These are phyloP conservation scores for Trichoderma harzianum DNA, from an alignment of 2,329 filamentous ascomycete species.

Conservation along the genomic window DNA sequence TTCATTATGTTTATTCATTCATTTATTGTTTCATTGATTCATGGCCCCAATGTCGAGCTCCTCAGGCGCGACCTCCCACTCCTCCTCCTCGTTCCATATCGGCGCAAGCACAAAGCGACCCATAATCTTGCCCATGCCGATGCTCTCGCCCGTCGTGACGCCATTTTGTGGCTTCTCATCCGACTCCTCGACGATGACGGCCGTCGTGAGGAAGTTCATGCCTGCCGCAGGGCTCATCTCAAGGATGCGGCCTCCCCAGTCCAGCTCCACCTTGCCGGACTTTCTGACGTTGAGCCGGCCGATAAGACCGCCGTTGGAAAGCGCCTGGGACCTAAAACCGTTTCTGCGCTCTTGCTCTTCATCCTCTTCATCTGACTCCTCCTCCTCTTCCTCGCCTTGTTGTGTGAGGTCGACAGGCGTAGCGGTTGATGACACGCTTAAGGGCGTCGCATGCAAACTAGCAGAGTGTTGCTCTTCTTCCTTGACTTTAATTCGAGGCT, in stretches of 20 bases:
- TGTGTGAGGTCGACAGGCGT: slow-evolving; percentile 43
- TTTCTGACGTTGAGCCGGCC: slow-evolving; percentile 59
- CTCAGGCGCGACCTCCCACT: slow-evolving; percentile 47
- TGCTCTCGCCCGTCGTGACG: slow-evolving; percentile 47
- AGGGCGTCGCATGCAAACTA: slow-evolving; percentile 35
- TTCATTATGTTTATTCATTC: neutral
- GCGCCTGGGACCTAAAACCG: slow-evolving; percentile 39
- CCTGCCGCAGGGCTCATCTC: slow-evolving; percentile 51
- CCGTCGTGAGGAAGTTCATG: slow-evolving; percentile 55
- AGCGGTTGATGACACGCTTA: slow-evolving; percentile 5
- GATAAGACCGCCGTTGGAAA: slow-evolving; percentile 54
- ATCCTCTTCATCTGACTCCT: slow-evolving; percentile 22
- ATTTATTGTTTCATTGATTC: neutral
- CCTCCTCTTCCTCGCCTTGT: slow-evolving; percentile 24
- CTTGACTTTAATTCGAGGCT: slow-evolving; percentile 36
- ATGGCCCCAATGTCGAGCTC: slow-evolving; percentile 26
- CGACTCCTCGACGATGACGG: slow-evolving; percentile 57
- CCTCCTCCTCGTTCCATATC: slow-evolving; percentile 55
- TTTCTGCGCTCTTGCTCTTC: slow-evolving; percentile 34
- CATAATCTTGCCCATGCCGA: slow-evolving; percentile 62
- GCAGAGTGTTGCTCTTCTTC: slow-evolving; percentile 38
- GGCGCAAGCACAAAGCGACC: slow-evolving; percentile 60
- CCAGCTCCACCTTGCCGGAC: slow-evolving; percentile 59
- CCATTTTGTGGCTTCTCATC: slow-evolving; percentile 48
- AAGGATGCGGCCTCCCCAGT: slow-evolving; percentile 58